phyloP scores from a whole-genome alignment of 2,329 filamentous ascomycete genomes.

The Claviceps africana region DNA sequence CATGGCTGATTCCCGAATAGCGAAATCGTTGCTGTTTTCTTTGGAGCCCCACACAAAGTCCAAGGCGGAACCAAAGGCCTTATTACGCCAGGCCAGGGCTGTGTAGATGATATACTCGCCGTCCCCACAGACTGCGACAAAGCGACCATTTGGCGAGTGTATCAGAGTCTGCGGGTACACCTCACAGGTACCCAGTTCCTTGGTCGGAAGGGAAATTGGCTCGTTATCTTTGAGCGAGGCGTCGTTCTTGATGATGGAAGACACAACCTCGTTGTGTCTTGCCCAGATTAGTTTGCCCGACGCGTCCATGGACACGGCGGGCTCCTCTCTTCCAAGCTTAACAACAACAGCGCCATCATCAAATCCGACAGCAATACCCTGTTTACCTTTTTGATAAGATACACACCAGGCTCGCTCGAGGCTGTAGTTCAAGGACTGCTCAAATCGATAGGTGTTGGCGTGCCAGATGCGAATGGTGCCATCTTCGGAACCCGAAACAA shows the following conservation, averaged over 20 bases:
- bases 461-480: conserved; percentile 98
- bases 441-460: conserved; percentile 89
- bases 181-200: conserved; percentile 92
- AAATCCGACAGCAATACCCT: conserved; percentile 89
- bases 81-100: conserved; percentile 89
- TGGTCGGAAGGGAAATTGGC: conserved; percentile 72
- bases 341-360: conserved; percentile 96
- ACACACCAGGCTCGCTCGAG: conserved; percentile 97
- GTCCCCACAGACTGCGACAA: conserved; percentile 71
- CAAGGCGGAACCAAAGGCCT: conserved; percentile 86
- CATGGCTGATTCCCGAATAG: conserved; percentile 85
- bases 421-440: conserved; percentile 92
- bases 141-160: conserved; percentile 91
- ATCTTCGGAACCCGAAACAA: conserved; percentile 95
- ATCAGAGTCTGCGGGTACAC: conserved; percentile 89
- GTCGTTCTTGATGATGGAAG: conserved; percentile 88
- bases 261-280: conserved; percentile 86
- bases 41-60: conserved; percentile 97
- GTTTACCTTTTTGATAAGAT: conserved; percentile 84
- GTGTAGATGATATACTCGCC: conserved; percentile 99
- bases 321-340: conserved; percentile 93
- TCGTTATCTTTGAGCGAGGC: conserved; percentile 74
- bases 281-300: conserved; percentile 96
- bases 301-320: conserved; percentile 91
- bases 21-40: conserved; percentile 96